A percentile compares a stretch with the other conserved stretches of the same genome.
phyloP scores from a whole-genome alignment of 148 eudicot species.

The Vaccinium darrowii region DNA sequence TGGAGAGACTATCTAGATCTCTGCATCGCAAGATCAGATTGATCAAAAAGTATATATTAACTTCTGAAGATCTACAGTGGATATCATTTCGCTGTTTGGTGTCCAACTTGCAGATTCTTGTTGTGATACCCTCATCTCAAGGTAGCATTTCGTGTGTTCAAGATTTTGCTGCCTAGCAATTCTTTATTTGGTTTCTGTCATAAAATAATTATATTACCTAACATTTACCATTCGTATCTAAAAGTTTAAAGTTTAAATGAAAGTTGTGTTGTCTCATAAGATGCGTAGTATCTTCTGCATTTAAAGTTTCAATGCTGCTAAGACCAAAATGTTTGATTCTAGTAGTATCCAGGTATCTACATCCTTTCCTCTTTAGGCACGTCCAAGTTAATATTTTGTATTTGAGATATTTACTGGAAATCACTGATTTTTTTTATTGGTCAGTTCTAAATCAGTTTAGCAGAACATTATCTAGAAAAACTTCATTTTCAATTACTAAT shows the following conservation, averaged over 20 bases:
- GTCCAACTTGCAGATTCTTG: conserved; percentile 21
- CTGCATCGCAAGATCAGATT: conserved; percentile 22
- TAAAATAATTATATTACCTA: neutral
- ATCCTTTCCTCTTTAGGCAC: conserved; percentile 6
- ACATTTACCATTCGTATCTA: neutral
- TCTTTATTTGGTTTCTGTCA: neutral
- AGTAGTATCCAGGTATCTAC: neutral
- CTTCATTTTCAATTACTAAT: neutral
- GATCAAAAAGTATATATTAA: conserved; percentile 1
- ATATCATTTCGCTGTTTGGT: conserved; percentile 1
- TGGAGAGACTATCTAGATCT: conserved; percentile 37
- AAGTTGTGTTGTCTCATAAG: neutral
- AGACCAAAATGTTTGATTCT: neutral
- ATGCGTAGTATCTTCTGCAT: neutral
- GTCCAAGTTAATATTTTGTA: conserved; percentile 1
- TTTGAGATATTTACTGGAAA: neutral
- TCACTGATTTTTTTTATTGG: conserved; percentile 3
- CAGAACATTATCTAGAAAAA: neutral
- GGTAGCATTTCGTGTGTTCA: neutral
- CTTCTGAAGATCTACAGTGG: conserved; percentile 6
- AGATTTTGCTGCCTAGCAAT: neutral
- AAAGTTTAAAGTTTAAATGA: conserved; percentile 2
- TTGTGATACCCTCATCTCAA: neutral
- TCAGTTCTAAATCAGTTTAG: neutral
- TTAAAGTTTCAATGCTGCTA: neutral